phyloP scores from a whole-genome alignment of 1,284 basidiomycete species.

The Leccinum glutinopallens region DNA sequence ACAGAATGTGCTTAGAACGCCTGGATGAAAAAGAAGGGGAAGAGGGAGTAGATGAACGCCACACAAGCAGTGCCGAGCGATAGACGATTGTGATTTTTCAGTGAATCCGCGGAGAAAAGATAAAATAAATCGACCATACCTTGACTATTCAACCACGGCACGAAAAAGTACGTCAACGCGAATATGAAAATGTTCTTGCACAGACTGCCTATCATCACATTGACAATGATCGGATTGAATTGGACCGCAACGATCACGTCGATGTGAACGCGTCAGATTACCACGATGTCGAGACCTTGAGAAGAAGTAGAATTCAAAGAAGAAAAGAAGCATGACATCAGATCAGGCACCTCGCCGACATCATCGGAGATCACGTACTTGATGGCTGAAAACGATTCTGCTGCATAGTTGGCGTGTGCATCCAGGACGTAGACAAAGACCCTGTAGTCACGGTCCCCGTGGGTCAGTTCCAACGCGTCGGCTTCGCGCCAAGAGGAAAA shows the following conservation, averaged over 20 bases:
- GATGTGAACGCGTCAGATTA: background rate
- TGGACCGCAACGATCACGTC: background rate
- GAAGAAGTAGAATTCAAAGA: background rate
- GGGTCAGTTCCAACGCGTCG: background rate
- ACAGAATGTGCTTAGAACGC: conserved; percentile 1
- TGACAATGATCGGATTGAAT: background rate
- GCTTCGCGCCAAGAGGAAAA: background rate
- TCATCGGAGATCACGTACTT: background rate
- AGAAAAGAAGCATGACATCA: background rate
- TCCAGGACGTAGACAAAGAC: conserved; percentile 5
- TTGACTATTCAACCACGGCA: conserved; percentile 1
- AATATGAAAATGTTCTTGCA: conserved; percentile 1
- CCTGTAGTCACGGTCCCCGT: background rate
- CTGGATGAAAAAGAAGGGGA: background rate
- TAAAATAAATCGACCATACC: background rate
- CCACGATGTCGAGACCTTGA: background rate
- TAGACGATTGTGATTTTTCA: background rate
- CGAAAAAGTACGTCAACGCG: background rate
- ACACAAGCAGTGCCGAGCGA: background rate
- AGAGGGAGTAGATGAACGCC: background rate
- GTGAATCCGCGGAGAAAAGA: background rate
- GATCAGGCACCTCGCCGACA: background rate
- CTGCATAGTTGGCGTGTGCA: background rate
- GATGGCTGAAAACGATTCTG: conserved; percentile 4
- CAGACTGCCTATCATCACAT: background rate